Percentiles rank a stretch among this genome's conserved stretches.
phyloP scores from a whole-genome alignment of 371 early-diverging fungal species.

The Fennellomyces sp. region DNA sequence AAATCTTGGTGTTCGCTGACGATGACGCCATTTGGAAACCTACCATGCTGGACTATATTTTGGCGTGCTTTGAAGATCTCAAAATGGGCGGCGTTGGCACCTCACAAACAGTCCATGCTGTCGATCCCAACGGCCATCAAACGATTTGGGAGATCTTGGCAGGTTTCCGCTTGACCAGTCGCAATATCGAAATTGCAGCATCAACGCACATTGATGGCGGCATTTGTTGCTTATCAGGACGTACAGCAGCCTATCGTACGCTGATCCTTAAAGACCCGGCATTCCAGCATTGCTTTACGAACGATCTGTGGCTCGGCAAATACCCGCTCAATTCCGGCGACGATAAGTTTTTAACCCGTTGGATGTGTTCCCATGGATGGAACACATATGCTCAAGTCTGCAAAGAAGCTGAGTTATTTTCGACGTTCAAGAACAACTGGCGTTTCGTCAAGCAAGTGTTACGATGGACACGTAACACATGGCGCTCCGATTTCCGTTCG shows the following conservation, averaged over 20 bases:
- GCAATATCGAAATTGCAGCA: constrained; percentile 73
- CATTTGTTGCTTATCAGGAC: constrained; percentile 75
- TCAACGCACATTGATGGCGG: constrained; percentile 77
- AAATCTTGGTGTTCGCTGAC: constrained; percentile 70
- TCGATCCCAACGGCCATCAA: constrained; percentile 56
- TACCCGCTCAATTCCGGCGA: constrained; percentile 76
- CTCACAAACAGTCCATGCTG: constrained; percentile 63
- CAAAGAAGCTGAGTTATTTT: constrained; percentile 65
- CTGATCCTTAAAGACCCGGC: constrained; percentile 70
- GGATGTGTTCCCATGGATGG: constrained; percentile 74
- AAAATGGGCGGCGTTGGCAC: constrained; percentile 77
- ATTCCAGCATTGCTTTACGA: constrained; percentile 71
- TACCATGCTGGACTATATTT: constrained; percentile 59
- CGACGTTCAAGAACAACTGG: constrained; percentile 80
- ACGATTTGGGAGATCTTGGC: constrained; percentile 76
- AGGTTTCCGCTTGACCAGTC: constrained; percentile 66
- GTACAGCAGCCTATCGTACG: constrained; percentile 76
- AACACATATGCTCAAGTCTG: constrained; percentile 69
- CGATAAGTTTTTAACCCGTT: constrained; percentile 75
- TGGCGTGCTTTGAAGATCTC: constrained; percentile 73
- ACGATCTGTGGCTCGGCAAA: constrained; percentile 70
- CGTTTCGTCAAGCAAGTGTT: constrained; percentile 70
- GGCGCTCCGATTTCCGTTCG: constrained; percentile 70
- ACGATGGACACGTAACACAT: constrained; percentile 77
- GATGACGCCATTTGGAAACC: constrained; percentile 73